phyloP scores from a whole-genome alignment of 176 grass and related monocot species.

The Elymus sibiricus region DNA sequence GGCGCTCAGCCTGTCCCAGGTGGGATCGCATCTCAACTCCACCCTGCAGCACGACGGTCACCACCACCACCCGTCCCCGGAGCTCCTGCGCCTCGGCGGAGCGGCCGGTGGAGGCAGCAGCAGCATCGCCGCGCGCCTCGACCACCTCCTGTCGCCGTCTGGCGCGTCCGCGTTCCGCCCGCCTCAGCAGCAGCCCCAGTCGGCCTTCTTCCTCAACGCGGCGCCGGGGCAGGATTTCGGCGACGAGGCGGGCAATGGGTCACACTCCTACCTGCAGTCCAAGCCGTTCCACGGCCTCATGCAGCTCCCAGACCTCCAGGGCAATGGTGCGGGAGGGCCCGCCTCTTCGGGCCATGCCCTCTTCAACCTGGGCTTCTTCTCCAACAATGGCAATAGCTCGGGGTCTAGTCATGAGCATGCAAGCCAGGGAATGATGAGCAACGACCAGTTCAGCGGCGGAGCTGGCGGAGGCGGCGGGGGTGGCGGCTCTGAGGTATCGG shows the following conservation, averaged over 20 bases:
- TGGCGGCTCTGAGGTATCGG: conserved; percentile 28
- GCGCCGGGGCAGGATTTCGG: conserved; percentile 57
- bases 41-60: conserved; percentile 47
- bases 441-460: conserved; percentile 47
- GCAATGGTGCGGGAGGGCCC: conserved; percentile 35
- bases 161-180: conserved; percentile 60
- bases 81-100: conserved; percentile 56
- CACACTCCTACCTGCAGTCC: conserved; percentile 54
- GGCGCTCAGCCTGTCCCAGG: conserved; percentile 71
- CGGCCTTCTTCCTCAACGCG: conserved; percentile 42
- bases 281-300: conserved; percentile 90
- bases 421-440: conserved; percentile 43
- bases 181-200: conserved; percentile 39
- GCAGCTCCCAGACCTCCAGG: conserved; percentile 88
- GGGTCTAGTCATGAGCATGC: conserved; percentile 52
- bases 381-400: conserved; percentile 52
- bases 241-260: conserved; percentile 37
- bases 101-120: not conserved
- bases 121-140: conserved; percentile 52
- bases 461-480: conserved; percentile 11
- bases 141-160: conserved; percentile 60
- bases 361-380: conserved; percentile 75
- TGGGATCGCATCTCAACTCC: conserved; percentile 62
- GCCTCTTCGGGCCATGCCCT: conserved; percentile 15
- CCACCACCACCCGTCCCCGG: conserved; percentile 46